Evolutionary conservation across 192 early-diverging fungal species (phyloP).

Genomic region (Podila epigama): DNA sequence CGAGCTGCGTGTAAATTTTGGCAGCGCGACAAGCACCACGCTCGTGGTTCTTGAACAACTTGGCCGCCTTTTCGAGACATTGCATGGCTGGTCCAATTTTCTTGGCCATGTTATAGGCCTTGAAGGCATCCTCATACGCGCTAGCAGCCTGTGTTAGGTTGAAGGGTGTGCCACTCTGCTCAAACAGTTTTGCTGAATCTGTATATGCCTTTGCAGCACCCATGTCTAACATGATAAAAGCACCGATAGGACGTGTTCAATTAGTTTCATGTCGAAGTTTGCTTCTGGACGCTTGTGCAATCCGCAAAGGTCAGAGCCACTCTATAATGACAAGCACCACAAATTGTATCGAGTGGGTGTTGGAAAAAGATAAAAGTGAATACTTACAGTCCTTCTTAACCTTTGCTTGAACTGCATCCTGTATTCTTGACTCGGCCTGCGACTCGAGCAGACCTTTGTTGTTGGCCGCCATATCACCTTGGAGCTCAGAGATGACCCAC

Average conservation of each 20-base stretch:
- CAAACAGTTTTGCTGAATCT: slow-evolving; percentile 42
- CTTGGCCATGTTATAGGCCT: slow-evolving; percentile 47
- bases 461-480: slow-evolving; percentile 4
- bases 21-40: slow-evolving; percentile 27
- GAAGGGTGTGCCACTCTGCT: slow-evolving; percentile 34
- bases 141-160: slow-evolving; percentile 48
- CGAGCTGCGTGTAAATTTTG: slow-evolving; percentile 26
- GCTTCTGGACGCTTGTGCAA: background rate
- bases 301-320: background rate
- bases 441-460: slow-evolving; percentile 21
- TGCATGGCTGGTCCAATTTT: slow-evolving; percentile 31
- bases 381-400: slow-evolving; percentile 48
- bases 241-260: background rate
- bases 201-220: slow-evolving; percentile 35
- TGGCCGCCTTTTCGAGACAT: slow-evolving; percentile 31
- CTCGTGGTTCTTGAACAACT: slow-evolving; percentile 36
- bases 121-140: slow-evolving; percentile 53
- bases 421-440: slow-evolving; percentile 31
- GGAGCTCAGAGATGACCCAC: slow-evolving; percentile 45
- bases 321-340: background rate
- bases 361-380: no score
- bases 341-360: background rate
- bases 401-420: slow-evolving; percentile 46
- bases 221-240: slow-evolving; percentile 10
- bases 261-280: background rate